Base-by-base conservation (phyloP, 257 asterid genomes). In the Primulina eburnea region DNA sequence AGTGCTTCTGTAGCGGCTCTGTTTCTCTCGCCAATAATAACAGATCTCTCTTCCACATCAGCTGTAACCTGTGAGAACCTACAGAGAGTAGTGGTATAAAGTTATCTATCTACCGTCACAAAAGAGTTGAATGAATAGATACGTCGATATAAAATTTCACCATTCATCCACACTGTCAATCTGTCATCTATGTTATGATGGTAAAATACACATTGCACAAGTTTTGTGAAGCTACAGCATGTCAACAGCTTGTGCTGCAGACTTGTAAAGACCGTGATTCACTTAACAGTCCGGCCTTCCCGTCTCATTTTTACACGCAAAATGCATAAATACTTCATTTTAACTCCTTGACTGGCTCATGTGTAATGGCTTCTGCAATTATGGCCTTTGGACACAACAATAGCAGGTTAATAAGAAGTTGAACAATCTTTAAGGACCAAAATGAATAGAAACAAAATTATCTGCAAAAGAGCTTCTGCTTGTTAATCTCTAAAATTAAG, bases 21-120 rank as follows among this genome's bases (percentile, higher is more conserved):
- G 79, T 94, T 94, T 76, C 99, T 85, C 77, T 94, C 99, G 3
- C 99, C 99, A 4, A 94, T 91, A 60, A 94, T 89, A 2, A 94
- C 97, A 8, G 99, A 94, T 72, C 73, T 75, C 80, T 90, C 97
- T 82, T 91, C 99, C 71, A 89, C 87, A 60, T 89, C 99, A 59
- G 88, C 85, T 53, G 96, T 87, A 74, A 82, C 79, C 72, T 80
- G 82, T 37, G 91, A 78, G 80, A 94, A 91, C 79, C 99, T 93
- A 52, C 69, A 73, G 47, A 58, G 24, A 24, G n/a, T 34, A 37
- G 63, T 9, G 34, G 20, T 21, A 14, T 12, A 11, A 55, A 1
- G 40, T 57, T 33, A 57, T 59, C 52, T 33, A 57, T 59, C 52
- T 50, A 16, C 14, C 4, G 9, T 16, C 37, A 26, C 40, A 24